Evolutionary conservation across 495 filamentous ascomycete species (phyloP), one percentile per base, ranked within the genome.

Genomic region (Trichocladium antarcticum): DNA sequence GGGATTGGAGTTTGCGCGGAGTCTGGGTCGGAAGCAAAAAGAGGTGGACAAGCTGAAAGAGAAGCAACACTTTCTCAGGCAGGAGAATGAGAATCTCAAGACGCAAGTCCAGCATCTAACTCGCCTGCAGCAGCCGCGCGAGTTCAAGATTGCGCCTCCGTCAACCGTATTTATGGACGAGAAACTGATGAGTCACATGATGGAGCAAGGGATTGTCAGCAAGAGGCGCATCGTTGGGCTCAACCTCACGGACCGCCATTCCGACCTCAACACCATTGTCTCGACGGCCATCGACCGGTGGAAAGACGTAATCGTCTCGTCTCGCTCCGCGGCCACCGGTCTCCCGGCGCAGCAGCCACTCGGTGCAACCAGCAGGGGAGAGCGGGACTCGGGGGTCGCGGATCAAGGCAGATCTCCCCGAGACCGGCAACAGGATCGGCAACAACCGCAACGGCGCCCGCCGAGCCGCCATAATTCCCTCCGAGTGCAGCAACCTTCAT

Each of bases 1-100:
- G 89, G 78, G 74, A 27, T 67, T 90, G n/a, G 86, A 90, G 58
- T 73, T 87, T 34, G 80, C 81, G 1, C 79, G 87, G 32, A 78
- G 83, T 27, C 81, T 83, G 40, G 78, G 77, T 8, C 71, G 77
- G n/a, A 81, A 83, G 47, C 68, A 78, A 34, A 81, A 85, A 46
- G 76, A 80, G 53, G 72, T 79, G n/a, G 71, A 79, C 48, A 74
- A 76, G 14, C 54, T 80, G 1, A 79, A 83, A 49, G 71, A 76
- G 14, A 69, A 72, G 28, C 75, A 88, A 20, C 79, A 81, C 16
- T 60, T 71, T 9, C 72, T 80, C 2, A 75, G 79, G 40, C 81
- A 85, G 57, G 84, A 93, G 60, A 80, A 81, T 19, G 77, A 77
- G 32, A 80, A 88, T 57, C 74, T 92, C 17, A 82, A 79, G 45